Evolutionary conservation across 768 basidiomycete species (phyloP).

Genomic region (Fomitopsis pulvina): DNA sequence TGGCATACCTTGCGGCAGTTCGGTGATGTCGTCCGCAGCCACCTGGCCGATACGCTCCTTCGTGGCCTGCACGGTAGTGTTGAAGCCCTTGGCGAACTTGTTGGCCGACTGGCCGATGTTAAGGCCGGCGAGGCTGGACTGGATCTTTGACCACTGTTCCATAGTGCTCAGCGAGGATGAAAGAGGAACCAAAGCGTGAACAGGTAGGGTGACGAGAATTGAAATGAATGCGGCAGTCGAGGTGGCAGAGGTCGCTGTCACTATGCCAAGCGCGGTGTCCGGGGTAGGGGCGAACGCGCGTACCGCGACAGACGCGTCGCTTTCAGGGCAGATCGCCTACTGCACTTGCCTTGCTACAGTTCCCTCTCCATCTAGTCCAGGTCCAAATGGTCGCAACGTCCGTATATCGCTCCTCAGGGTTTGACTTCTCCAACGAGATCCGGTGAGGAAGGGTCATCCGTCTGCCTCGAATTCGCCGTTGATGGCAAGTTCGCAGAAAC

Average conservation of each 20-base stretch:
- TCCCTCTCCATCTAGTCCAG: background rate
- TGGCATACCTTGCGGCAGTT: slow-evolving; percentile 71
- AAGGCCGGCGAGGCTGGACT: slow-evolving; percentile 52
- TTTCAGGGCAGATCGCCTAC: slow-evolving; percentile 6
- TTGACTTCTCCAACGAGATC: slow-evolving; percentile 72
- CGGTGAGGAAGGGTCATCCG: slow-evolving; percentile 34
- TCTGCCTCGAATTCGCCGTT: background rate
- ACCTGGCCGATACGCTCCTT: slow-evolving; percentile 86
- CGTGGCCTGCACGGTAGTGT: slow-evolving; percentile 79
- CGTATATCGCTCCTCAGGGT: slow-evolving; percentile 50
- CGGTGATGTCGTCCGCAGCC: slow-evolving; percentile 89
- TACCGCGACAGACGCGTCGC: slow-evolving; percentile 12
- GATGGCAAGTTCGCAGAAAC: slow-evolving; percentile 41
- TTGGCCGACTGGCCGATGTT: slow-evolving; percentile 72
- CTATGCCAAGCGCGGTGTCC: slow-evolving; percentile 2
- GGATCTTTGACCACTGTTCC: slow-evolving; percentile 62
- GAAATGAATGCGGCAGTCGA: too few species aligned
- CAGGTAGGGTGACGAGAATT: too few species aligned
- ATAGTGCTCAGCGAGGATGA: too few species aligned
- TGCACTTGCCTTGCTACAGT: background rate
- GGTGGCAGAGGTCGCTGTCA: background rate
- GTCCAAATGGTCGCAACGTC: slow-evolving; percentile 38
- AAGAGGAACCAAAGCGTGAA: too few species aligned
- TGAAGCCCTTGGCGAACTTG: slow-evolving; percentile 75
- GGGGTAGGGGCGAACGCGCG: slow-evolving; percentile 7